Evolutionary conservation across 768 basidiomycete species (phyloP), one percentile per base, ranked within the genome.

Genomic region (Termitomyces sp.): DNA sequence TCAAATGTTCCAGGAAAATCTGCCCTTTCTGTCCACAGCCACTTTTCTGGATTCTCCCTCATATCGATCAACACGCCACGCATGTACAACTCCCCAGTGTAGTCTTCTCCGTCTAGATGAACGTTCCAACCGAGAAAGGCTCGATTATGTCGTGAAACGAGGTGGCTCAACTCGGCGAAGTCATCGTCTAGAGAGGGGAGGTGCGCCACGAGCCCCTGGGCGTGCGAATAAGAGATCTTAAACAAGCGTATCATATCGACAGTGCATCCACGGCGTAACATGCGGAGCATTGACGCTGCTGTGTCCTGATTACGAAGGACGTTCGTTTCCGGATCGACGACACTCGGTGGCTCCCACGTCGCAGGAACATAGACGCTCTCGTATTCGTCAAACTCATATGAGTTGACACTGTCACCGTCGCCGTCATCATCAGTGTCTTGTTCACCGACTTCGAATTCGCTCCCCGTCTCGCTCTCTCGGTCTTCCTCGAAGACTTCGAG

Each of bases 81-180:
- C 55, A 86, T 79, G 33, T 72, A 82, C 38, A 63, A 65, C 9
- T 71, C 69, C 20, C 79, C 83, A 47, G 76, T 74, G 6, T 64
- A 65, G 57, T 85, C 85, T 41, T 71, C 70, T 14, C 62, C 67
- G 56, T 82, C 76, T 48, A 85, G 68, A 20, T 70, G 62, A 54
- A 90, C 77, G 61, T 88, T 89, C 86, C 86, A 90, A 5, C 88
- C 88, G 5, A 90, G 75, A 60, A 76, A 85, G 9, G 89, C 65
- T 28, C 76, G 74, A 61, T 79, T 73, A 64, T 76, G 72, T 20
- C 59, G 66, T 56, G 44, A 44, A 59, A 41, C 62, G 57, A 28
- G 72, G 66, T 26, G 67, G 52, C 26, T 38, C n/a, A 63, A 62
- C 18, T 60, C 58, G 41, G 65, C 60, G 48, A 65, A 66, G 9